Conservation (phyloP, 2,329 filamentous ascomycete genomes). For the Penicillium fuscoglaucum region DNA sequence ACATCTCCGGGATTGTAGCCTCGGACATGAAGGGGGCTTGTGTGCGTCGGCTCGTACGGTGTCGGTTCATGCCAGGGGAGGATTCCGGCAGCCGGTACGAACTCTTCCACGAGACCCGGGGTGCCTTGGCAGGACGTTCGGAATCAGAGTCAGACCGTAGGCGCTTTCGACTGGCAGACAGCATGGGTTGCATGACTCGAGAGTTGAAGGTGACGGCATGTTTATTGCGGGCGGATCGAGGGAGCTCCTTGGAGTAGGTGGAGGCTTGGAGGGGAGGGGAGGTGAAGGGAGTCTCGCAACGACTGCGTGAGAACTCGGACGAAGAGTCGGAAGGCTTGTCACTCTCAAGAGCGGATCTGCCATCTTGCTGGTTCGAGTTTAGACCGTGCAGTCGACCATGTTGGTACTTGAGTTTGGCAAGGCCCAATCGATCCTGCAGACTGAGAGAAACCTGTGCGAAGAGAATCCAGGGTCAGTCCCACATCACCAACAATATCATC, state of each 20-base stretch:
- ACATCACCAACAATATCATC: background rate
- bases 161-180: constrained; percentile 63
- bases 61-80: constrained; percentile 77
- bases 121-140: constrained; percentile 59
- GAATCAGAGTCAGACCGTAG: constrained; percentile 64
- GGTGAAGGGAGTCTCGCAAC: constrained; percentile 58
- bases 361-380: constrained; percentile 73
- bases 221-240: constrained; percentile 52
- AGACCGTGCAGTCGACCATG: constrained; percentile 86
- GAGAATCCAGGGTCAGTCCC: constrained; percentile 3
- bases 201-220: constrained; percentile 48
- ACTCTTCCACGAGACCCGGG: constrained; percentile 71
- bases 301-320: constrained; percentile 71
- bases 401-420: constrained; percentile 96
- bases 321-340: constrained; percentile 85
- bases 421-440: constrained; percentile 87
- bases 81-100: constrained; percentile 77
- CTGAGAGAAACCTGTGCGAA: constrained; percentile 77
- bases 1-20: constrained; percentile 66
- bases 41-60: constrained; percentile 72
- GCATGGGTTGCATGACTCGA: constrained; percentile 45
- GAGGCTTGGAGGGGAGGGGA: constrained; percentile 82
- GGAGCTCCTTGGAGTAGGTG: constrained; percentile 80
- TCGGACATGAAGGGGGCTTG: constrained; percentile 78
- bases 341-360: constrained; percentile 64